These are phyloP conservation scores for Mimosa bimucronata DNA, from an alignment of 306 rosid species.

Conservation along the genomic window DNA sequence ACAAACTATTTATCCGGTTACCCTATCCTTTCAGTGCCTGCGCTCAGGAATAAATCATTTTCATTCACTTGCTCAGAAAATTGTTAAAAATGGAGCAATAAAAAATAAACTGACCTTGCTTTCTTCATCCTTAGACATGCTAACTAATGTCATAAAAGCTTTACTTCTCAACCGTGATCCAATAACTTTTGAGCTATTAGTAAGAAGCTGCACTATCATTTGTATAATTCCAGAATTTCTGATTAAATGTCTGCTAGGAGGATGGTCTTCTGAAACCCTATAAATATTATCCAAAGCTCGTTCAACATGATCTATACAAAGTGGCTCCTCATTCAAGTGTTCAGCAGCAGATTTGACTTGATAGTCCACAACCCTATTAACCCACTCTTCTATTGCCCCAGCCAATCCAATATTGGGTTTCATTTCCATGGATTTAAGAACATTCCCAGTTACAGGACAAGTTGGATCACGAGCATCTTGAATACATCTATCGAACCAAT, in stretches of 20 bases:
- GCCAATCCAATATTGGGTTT: slow-evolving; percentile 59
- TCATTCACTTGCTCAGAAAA: slow-evolving; percentile 18
- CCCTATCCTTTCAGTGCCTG: background rate
- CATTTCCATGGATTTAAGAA: slow-evolving; percentile 50
- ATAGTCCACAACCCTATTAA: slow-evolving; percentile 47
- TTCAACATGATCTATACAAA: slow-evolving; percentile 38
- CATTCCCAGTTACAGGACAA: slow-evolving; percentile 56
- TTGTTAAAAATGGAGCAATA: background rate
- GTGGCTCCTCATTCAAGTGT: slow-evolving; percentile 44
- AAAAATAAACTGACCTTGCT: slow-evolving; percentile 53
- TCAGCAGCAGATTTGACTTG: slow-evolving; percentile 42
- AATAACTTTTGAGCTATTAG: slow-evolving; percentile 51
- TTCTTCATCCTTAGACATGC: slow-evolving; percentile 65
- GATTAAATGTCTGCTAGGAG: slow-evolving; percentile 45
- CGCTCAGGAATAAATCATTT: slow-evolving; percentile 1
- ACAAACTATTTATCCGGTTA: background rate
- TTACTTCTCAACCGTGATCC: slow-evolving; percentile 58
- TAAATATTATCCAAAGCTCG: slow-evolving; percentile 43
- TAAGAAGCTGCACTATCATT: slow-evolving; percentile 48
- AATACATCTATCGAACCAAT: slow-evolving; percentile 56
- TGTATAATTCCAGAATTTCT: slow-evolving; percentile 51
- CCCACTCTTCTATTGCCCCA: slow-evolving; percentile 64
- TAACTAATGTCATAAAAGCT: slow-evolving; percentile 51
- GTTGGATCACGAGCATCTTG: slow-evolving; percentile 53
- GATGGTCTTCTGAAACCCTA: slow-evolving; percentile 53